Conservation (phyloP, 768 basidiomycete genomes). For the Suillus lakei region DNA sequence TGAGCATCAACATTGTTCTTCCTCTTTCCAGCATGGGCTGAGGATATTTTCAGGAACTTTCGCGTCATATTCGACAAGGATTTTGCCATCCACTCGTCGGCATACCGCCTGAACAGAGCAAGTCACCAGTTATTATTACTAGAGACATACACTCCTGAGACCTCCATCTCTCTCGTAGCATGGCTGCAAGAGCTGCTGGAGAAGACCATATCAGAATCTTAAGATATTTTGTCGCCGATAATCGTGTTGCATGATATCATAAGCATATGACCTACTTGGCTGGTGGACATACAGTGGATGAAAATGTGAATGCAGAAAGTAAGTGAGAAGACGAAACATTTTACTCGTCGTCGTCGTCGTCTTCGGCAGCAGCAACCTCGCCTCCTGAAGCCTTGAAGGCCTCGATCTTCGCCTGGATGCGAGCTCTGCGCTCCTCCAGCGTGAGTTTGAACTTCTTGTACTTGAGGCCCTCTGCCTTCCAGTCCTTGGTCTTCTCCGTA, state of each 20-base stretch:
- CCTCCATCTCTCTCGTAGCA: constrained; percentile 44
- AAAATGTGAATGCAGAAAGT: constrained; percentile 1
- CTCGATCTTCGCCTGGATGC: constrained; percentile 87
- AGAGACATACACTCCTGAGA: constrained; percentile 44
- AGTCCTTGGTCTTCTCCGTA: constrained; percentile 87
- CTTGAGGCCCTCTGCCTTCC: constrained; percentile 86
- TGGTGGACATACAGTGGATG: constrained; percentile 18
- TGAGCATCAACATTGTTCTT: constrained; percentile 42
- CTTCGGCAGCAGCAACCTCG: constrained; percentile 42
- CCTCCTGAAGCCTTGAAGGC: constrained; percentile 79
- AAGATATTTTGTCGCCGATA: constrained; percentile 13
- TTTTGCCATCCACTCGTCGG: constrained; percentile 59
- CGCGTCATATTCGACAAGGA: constrained; percentile 57
- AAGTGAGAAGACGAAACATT: constrained; percentile 16
- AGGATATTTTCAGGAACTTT: constrained; percentile 58
- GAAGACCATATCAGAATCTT: constrained; percentile 35
- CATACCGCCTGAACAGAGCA: constrained; percentile 52
- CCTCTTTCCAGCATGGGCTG: background rate
- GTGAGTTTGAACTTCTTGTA: constrained; percentile 72
- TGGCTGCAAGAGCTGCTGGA: constrained; percentile 62
- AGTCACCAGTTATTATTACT: constrained; percentile 46
- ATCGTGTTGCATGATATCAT: constrained; percentile 24
- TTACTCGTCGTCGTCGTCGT: constrained; percentile 59
- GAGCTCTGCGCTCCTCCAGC: constrained; percentile 73
- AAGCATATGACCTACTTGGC: constrained; percentile 18